phyloP scores from a whole-genome alignment of 345 rosid species.

The Euphorbia peplus region DNA sequence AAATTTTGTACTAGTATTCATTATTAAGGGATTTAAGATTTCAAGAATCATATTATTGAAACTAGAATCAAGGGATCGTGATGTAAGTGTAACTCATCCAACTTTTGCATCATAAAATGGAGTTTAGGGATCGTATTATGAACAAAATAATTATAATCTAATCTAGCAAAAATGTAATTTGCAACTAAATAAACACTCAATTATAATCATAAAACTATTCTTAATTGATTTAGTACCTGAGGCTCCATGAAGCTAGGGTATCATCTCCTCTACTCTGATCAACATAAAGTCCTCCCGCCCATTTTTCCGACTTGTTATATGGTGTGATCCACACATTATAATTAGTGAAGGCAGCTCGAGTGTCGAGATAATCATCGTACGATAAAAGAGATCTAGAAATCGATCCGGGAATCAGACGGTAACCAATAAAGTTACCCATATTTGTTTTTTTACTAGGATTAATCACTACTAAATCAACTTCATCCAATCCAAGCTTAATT shows the following conservation, averaged over 20 bases:
- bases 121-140: no score
- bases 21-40: no score
- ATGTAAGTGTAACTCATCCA: no score
- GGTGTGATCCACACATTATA: conserved; percentile 77
- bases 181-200: background rate
- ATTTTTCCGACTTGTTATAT: conserved; percentile 72
- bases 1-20: no score
- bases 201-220: no score
- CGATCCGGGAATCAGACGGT: conserved; percentile 56
- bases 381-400: conserved; percentile 44
- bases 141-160: no score
- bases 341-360: conserved; percentile 53
- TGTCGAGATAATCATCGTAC: conserved; percentile 61
- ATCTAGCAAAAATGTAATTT: no score
- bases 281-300: conserved; percentile 73
- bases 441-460: conserved; percentile 59
- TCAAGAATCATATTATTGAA: no score
- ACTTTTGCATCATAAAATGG: no score
- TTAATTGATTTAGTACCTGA: conserved; percentile 36
- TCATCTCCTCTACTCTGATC: conserved; percentile 75
- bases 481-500: conserved; percentile 45
- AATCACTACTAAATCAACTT: conserved; percentile 52
- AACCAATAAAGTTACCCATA: conserved; percentile 60
- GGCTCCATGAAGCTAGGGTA: conserved; percentile 64
- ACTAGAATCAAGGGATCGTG: no score